Evolutionary conservation across 202 grass and related monocot species (phyloP), one percentile per base, ranked within the genome.

Genomic region (Setaria italica): DNA sequence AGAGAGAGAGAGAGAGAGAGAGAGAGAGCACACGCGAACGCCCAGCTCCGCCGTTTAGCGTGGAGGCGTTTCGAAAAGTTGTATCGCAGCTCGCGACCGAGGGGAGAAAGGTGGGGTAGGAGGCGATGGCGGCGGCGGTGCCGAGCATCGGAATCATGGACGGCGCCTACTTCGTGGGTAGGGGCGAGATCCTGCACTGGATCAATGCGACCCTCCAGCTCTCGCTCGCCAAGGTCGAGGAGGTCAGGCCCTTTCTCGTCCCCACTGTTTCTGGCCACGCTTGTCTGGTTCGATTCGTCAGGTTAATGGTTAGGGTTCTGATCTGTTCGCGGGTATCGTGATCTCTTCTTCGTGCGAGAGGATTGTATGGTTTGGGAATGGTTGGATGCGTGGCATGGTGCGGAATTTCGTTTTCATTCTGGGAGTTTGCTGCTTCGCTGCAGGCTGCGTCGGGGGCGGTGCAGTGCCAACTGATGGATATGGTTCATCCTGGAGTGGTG

Each of bases 141-240:
- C 76, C 95, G 78, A 90, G 59, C 53, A 94, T 97, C 46, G 95
- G 95, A 76, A 91, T 94, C 76, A 97, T 97, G 95, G 95, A 97
- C 88, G 85, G 92, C 41, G 95, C 95, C 13, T 97, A 97, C 87
- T 97, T 97, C 85, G 95, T 97, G 2, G 95, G 95, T 49, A 88
- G 95, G 90, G 93, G 88, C 59, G 95, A 97, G 89, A 90, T 97
- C 89, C 90, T 97, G 16, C 79, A 80, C 48, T 97, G 95, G 95
- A 91, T 97, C 90, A 97, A 97, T 58, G 91, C 92, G 25, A 94
- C 92, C 17, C 95, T 97, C 7, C 95, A 97, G 80, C 89, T 97
- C 80, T 76, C 80, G 41, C 90, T 97, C 71, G 79, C 67, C 70
- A 97, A 97, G 86, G 92, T 97, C 62, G 95, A 97, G 90, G 92